phyloP scores from a whole-genome alignment of 2,329 filamentous ascomycete species.

The Colletotrichum lini region DNA sequence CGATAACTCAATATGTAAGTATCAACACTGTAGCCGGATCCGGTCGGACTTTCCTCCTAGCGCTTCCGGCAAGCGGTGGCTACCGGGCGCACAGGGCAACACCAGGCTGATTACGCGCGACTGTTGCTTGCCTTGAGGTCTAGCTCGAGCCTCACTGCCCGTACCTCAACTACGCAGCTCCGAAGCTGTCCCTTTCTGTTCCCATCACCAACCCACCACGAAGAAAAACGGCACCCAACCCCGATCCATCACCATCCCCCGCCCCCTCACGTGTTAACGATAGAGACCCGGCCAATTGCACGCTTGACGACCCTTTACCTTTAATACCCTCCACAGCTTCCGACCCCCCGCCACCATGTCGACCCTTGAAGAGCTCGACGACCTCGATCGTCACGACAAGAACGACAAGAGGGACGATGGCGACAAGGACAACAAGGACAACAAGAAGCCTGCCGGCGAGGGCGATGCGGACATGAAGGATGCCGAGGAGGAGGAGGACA shows the following conservation, averaged over 20 bases:
- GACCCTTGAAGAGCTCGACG: constrained; percentile 92
- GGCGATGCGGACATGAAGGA: constrained; percentile 95
- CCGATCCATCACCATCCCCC: constrained; percentile 10
- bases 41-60: constrained; percentile 43
- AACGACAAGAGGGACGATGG: constrained; percentile 71
- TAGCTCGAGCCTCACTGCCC: constrained; percentile 39
- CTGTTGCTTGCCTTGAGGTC: constrained; percentile 44
- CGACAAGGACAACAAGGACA: constrained; percentile 52
- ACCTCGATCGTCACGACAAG: constrained; percentile 85
- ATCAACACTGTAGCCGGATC: constrained; percentile 32
- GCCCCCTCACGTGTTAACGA: constrained; percentile 5
- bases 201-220: constrained; percentile 32
- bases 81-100: constrained; percentile 42
- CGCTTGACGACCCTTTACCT: background rate
- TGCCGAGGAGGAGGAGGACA: constrained; percentile 80
- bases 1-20: too few relatives aligned
- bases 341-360: constrained; percentile 73
- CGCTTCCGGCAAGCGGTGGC: constrained; percentile 30
- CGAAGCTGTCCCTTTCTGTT: constrained; percentile 43
- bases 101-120: constrained; percentile 45
- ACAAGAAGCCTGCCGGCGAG: constrained; percentile 61
- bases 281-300: constrained; percentile 14
- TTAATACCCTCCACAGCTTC: constrained; percentile 20
- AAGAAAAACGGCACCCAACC: constrained; percentile 20
- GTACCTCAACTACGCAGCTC: constrained; percentile 38